Evolutionary conservation across 2,329 filamentous ascomycete genomes (phyloP).

Genomic region (Tolypocladium capitatum): DNA sequence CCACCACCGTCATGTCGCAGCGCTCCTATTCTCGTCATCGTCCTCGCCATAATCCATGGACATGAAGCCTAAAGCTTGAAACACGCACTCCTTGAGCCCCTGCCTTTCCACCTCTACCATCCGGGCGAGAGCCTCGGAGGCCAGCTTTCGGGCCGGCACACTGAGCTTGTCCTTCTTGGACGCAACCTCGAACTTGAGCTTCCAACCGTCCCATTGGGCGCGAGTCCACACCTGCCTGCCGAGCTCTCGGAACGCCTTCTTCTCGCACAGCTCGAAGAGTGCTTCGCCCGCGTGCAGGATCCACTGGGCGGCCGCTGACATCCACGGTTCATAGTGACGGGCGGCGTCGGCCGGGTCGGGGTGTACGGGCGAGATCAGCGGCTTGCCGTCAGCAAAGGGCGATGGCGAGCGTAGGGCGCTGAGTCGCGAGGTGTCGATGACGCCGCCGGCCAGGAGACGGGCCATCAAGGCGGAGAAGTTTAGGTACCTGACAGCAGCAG

Average conservation of each 20-base stretch:
- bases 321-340: neutral
- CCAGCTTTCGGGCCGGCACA: neutral
- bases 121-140: neutral
- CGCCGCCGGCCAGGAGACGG: neutral
- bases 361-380: neutral
- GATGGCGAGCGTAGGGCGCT: neutral
- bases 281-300: neutral
- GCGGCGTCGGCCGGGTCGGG: neutral
- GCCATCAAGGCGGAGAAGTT: neutral
- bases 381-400: neutral
- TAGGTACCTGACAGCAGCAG: neutral
- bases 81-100: neutral
- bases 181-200: neutral
- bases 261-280: neutral
- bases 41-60: neutral
- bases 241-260: neutral
- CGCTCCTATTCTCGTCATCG: neutral
- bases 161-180: neutral
- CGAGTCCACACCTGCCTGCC: neutral
- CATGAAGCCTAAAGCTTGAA: neutral
- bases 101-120: neutral
- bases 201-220: neutral
- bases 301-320: neutral
- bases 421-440: neutral
- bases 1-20: neutral